These are phyloP conservation scores for Bipolaris bicolor DNA, from an alignment of 2,329 filamentous ascomycete genomes.

Conservation along the genomic window DNA sequence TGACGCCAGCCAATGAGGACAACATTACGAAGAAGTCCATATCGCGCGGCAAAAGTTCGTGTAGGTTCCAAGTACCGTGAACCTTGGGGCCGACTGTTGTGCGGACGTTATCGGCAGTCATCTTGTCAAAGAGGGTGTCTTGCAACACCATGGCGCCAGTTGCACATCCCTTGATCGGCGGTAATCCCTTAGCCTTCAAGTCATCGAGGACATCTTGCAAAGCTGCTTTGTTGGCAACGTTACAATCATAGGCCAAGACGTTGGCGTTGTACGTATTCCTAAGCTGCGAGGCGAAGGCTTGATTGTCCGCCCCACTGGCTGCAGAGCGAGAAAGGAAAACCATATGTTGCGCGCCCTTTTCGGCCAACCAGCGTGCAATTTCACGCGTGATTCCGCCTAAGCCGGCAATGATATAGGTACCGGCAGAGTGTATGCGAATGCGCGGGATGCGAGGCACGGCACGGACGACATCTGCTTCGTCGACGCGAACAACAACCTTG, in stretches of 20 bases:
- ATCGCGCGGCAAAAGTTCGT: slow-evolving; percentile 16
- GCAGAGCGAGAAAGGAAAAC: slow-evolving; percentile 25
- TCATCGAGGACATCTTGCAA: slow-evolving; percentile 4
- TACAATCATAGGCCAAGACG: slow-evolving; percentile 3
- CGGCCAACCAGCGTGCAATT: slow-evolving; percentile 26
- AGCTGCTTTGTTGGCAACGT: slow-evolving; percentile 3
- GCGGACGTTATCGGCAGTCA: slow-evolving; percentile 10
- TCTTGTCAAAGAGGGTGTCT: slow-evolving; percentile 21
- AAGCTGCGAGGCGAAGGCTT: slow-evolving; percentile 5
- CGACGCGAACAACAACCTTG: slow-evolving; percentile 48
- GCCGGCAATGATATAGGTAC: slow-evolving; percentile 31
- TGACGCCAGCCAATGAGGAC: slow-evolving; percentile 27
- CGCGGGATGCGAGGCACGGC: slow-evolving; percentile 5
- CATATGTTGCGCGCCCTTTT: slow-evolving; percentile 28
- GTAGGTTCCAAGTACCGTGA: slow-evolving; percentile 41
- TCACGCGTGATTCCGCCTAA: slow-evolving; percentile 29
- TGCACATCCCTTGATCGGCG: slow-evolving; percentile 35
- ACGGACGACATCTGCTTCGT: slow-evolving; percentile 22
- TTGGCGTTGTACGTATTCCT: slow-evolving; percentile 5
- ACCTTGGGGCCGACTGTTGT: slow-evolving; percentile 37
- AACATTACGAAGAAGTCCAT: slow-evolving; percentile 36
- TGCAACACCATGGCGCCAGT: slow-evolving; percentile 38
- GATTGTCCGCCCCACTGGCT: slow-evolving; percentile 4
- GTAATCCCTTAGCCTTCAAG: slow-evolving; percentile 16
- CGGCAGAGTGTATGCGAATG: slow-evolving; percentile 14